These are phyloP conservation scores for Strobilomyces echinocephalus DNA, from an alignment of 768 basidiomycete genomes.

Conservation along the genomic window DNA sequence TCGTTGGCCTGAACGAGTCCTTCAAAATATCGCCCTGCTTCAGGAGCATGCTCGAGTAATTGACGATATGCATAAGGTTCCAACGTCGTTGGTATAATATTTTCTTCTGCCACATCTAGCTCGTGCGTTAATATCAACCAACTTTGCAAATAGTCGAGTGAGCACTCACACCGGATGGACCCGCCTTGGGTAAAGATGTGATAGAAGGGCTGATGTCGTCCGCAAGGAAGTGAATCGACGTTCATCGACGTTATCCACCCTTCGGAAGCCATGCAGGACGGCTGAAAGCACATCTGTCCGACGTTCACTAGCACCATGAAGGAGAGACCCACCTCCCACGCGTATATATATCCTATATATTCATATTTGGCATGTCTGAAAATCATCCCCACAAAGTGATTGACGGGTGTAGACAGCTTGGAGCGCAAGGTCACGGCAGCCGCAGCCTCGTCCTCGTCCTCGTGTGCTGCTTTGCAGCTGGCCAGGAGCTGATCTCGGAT, in stretches of 20 bases:
- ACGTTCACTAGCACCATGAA: background rate
- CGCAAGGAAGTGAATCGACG: slow-evolving; percentile 36
- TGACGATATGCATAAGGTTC: slow-evolving; percentile 14
- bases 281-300: slow-evolving; percentile 9
- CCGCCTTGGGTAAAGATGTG: slow-evolving; percentile 33
- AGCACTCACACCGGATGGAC: slow-evolving; percentile 34
- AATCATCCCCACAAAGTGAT: slow-evolving; percentile 48
- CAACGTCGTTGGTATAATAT: slow-evolving; percentile 24
- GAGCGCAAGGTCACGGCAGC: slow-evolving; percentile 26
- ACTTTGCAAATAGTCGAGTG: background rate
- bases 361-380: slow-evolving; percentile 38
- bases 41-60: slow-evolving; percentile 24
- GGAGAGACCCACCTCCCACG: slow-evolving; percentile 43
- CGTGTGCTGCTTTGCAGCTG: slow-evolving; percentile 30
- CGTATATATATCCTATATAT: slow-evolving; percentile 42
- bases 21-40: slow-evolving; percentile 36
- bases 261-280: slow-evolving; percentile 37
- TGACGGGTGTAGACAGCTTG: slow-evolving; percentile 21
- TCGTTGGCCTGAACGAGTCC: slow-evolving; percentile 24
- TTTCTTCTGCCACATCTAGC: slow-evolving; percentile 36
- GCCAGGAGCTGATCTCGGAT: slow-evolving; percentile 26
- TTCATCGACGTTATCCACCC: slow-evolving; percentile 43
- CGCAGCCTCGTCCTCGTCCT: slow-evolving; percentile 29
- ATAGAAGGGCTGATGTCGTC: slow-evolving; percentile 50
- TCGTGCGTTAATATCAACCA: background rate